A percentile compares a stretch with the other conserved stretches of the same genome.
These are phyloP conservation scores for Schizosaccharomyces versatilis DNA, from an alignment of 1,139 yeast genomes.

Conservation along the genomic window DNA sequence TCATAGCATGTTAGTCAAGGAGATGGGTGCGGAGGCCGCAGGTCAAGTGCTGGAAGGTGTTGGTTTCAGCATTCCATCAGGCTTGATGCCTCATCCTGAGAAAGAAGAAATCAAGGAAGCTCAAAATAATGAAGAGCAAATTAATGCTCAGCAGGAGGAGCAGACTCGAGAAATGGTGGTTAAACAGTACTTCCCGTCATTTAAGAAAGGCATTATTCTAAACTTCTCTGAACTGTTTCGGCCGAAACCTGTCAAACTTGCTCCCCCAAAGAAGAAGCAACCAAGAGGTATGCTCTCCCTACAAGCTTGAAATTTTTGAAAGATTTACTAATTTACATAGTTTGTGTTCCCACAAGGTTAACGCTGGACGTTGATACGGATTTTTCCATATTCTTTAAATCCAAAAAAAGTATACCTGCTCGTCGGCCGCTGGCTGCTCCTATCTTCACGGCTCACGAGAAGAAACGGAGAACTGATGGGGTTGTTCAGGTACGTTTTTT, in stretches of 20 bases:
- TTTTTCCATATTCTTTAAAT: not conserved
- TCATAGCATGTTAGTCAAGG: not conserved
- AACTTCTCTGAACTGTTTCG: not conserved
- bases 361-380: not conserved
- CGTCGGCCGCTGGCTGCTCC: not conserved
- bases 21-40: slow-evolving; percentile 2
- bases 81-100: not conserved
- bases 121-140: not conserved
- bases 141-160: not conserved
- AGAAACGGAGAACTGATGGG: not conserved
- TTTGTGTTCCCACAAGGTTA: not conserved
- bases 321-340: not conserved
- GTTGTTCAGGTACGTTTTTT: not conserved
- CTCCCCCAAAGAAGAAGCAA: slow-evolving; percentile 1
- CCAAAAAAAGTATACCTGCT: not conserved
- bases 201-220: not conserved
- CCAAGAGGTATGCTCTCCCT: not conserved
- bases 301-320: not conserved
- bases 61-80: not conserved
- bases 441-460: not conserved
- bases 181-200: not conserved
- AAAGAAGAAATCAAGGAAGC: not conserved
- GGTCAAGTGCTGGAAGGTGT: slow-evolving; percentile 1
- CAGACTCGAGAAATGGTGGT: slow-evolving; percentile 1
- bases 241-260: slow-evolving; percentile 2